Evolutionary conservation across 2,329 filamentous ascomycete genomes (phyloP).

Genomic region (Trichoderma breve): DNA sequence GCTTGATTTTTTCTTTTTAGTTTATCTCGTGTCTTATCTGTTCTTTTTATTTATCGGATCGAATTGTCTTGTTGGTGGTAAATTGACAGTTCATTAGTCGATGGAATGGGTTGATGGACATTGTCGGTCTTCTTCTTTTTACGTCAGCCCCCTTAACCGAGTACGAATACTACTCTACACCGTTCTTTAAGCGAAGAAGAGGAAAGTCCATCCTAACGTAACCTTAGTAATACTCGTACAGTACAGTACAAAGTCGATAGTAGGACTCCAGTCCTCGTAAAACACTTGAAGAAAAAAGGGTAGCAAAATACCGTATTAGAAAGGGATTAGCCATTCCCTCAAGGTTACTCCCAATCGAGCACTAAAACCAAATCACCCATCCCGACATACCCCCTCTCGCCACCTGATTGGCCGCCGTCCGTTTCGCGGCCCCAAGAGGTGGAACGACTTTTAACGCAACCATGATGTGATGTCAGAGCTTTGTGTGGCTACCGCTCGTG

Average conservation of each 20-base stretch:
- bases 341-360: background rate
- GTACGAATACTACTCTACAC: background rate
- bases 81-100: no score
- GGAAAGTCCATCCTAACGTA: no score
- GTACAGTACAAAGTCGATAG: no score
- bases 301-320: background rate
- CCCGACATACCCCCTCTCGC: background rate
- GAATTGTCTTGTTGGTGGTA: background rate
- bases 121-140: background rate
- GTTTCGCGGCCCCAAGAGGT: background rate
- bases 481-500: background rate
- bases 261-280: background rate
- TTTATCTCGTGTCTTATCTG: background rate
- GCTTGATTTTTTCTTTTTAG: background rate
- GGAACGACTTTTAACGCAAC: constrained; percentile 17
- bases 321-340: background rate
- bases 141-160: background rate
- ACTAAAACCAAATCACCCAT: background rate
- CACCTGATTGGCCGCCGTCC: background rate
- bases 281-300: no score
- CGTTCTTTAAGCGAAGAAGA: background rate
- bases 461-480: constrained; percentile 14
- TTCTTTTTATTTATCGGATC: background rate
- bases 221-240: background rate
- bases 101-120: background rate